Evolutionary conservation across 306 rosid species (phyloP).

Genomic region (Fragaria ananassa): DNA sequence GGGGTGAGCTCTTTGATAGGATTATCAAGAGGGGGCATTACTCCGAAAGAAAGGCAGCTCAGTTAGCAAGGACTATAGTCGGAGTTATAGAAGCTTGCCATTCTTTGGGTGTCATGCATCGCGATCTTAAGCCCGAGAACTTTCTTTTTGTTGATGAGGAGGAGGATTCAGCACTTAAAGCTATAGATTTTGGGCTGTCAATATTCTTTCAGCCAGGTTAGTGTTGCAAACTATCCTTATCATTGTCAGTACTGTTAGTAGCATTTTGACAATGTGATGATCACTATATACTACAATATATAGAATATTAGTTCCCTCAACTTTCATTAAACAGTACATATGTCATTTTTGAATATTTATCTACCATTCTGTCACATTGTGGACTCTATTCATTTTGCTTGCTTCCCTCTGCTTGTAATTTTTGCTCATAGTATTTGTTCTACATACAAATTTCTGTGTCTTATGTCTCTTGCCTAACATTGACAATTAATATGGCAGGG

Average conservation of each 20-base stretch:
- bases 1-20: slow-evolving; percentile 90
- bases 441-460: background rate
- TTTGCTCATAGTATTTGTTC: background rate
- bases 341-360: background rate
- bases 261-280: background rate
- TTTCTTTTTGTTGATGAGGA: slow-evolving; percentile 69
- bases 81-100: slow-evolving; percentile 87
- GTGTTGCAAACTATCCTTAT: background rate
- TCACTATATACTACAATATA: background rate
- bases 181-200: slow-evolving; percentile 89
- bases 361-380: background rate
- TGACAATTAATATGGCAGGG: slow-evolving; percentile 47
- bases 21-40: slow-evolving; percentile 67
- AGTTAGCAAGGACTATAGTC: slow-evolving; percentile 61
- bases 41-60: slow-evolving; percentile 77
- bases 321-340: background rate
- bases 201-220: slow-evolving; percentile 90
- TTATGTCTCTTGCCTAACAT: slow-evolving; percentile 14
- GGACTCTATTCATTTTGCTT: background rate
- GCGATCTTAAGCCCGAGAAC: slow-evolving; percentile 94
- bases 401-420: background rate
- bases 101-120: slow-evolving; percentile 91
- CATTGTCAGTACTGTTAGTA: too few species aligned
- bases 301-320: background rate
- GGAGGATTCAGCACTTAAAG: slow-evolving; percentile 81